Conservation (phyloP, 306 rosid species). For the Coriaria nepalensis region DNA sequence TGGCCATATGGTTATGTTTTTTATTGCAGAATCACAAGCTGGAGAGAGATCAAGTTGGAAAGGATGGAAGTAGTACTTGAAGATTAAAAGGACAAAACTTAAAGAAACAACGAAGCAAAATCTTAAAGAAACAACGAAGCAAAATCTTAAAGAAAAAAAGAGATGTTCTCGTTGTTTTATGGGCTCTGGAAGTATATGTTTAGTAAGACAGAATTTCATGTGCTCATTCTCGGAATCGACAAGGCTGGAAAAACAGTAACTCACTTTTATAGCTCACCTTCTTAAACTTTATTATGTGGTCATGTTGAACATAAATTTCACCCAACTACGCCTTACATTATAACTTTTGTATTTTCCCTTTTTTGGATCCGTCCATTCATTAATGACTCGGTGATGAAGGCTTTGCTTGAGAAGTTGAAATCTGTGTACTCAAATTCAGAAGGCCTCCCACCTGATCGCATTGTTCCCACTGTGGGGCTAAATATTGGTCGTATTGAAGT, state of each 20-base stretch:
- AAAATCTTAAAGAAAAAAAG: background rate
- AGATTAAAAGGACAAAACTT: background rate
- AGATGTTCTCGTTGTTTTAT: constrained; percentile 86
- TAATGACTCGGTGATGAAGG: constrained; percentile 22
- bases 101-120: too few relatives aligned
- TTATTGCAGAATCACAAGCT: constrained; percentile 12
- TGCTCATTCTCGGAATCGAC: constrained; percentile 93
- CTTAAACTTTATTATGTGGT: constrained; percentile 8
- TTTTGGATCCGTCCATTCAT: too few relatives aligned
- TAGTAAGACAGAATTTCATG: constrained; percentile 90
- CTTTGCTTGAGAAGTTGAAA: constrained; percentile 93
- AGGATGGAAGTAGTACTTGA: constrained; percentile 11
- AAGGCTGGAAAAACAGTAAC: constrained; percentile 98
- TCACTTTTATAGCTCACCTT: constrained; percentile 14
- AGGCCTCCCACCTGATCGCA: constrained; percentile 90
- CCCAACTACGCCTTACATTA: background rate
- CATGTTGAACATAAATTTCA: background rate
- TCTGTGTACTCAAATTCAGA: constrained; percentile 64
- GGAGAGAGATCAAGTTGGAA: constrained; percentile 15
- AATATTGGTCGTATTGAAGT: constrained; percentile 94
- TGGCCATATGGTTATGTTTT: constrained; percentile 4
- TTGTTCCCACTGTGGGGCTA: constrained; percentile 97
- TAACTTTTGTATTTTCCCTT: too few relatives aligned
- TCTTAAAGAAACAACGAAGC: too few relatives aligned
- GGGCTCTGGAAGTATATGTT: constrained; percentile 90